Base-by-base conservation (phyloP, 169 alveolate species). In the Eimeria brunetti region DNA sequence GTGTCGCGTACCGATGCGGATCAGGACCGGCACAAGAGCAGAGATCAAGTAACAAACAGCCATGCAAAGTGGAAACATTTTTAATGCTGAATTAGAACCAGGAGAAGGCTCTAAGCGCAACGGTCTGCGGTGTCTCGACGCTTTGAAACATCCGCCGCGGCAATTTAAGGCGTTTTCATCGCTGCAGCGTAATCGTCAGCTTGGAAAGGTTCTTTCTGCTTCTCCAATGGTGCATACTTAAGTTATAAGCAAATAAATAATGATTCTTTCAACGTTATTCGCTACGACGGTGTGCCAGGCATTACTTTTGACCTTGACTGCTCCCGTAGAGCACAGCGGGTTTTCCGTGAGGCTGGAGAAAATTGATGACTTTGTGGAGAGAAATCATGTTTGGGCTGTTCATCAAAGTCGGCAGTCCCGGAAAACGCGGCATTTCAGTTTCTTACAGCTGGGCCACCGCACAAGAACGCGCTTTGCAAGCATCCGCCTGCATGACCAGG, bases 401-500 rank as follows among this genome's bases (percentile, higher is more conserved):
- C 93, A 81, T 36, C 88, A 92, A 53, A 67, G 36, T 49, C 71
- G 60, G 3, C 46, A 1, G 9, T 30, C 16, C 44, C 86, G 93
- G 3, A 24, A 44, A 62, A 27, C 27, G 67, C 41, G 83, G 24
- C 44, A 36, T 20, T 14, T 53, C 11, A 64, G 80, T 18, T 51
- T 95, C 44, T 73, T 95, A 53, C 95, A 95, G 58, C 81, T 95
- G 53, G 60, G 95, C 36, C 96, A 81, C 51, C 41, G 33, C n/a
- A 80, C 94, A 56, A 30, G 73, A 18, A 30, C 84, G 9, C 78
- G 95, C 1, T 69, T 56, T 46, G 56, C 94, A 11, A 92, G 67
- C 60, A 91, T 95, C n/a, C 95, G 94, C 27, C 73, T 95, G 89
- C 95, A 88, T 20, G 95, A 89, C 51, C 97, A 95, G 44, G 95